phyloP scores from a whole-genome alignment of 495 filamentous ascomycete genomes.

The Penicillium steckii region DNA sequence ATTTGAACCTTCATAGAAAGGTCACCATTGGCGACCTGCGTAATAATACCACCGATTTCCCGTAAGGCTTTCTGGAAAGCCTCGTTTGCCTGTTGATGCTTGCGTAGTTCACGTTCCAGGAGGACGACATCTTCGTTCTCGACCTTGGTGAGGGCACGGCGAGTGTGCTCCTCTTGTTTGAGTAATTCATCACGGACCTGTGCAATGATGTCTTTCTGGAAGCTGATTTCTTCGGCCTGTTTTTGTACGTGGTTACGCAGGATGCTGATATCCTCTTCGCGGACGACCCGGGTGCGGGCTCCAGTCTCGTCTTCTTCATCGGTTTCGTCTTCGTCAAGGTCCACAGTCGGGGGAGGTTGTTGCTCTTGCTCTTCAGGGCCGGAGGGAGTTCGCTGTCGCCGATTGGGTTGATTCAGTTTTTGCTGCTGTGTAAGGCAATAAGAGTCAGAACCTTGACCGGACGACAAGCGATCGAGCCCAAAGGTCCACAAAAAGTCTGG shows the following conservation, averaged over 20 bases:
- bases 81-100: slow-evolving; percentile 96
- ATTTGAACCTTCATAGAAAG: slow-evolving; percentile 97
- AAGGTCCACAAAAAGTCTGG: slow-evolving; percentile 40
- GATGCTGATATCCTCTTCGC: slow-evolving; percentile 67
- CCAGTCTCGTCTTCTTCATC: slow-evolving; percentile 42
- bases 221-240: slow-evolving; percentile 74
- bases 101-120: slow-evolving; percentile 88
- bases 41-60: slow-evolving; percentile 97
- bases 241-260: slow-evolving; percentile 75
- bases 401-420: slow-evolving; percentile 32
- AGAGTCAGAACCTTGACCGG: slow-evolving; percentile 41
- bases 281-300: slow-evolving; percentile 46
- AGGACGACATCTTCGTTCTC: slow-evolving; percentile 63
- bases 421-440: slow-evolving; percentile 40
- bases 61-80: slow-evolving; percentile 96
- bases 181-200: slow-evolving; percentile 65
- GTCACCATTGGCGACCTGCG: slow-evolving; percentile 92
- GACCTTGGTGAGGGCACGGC: slow-evolving; percentile 54
- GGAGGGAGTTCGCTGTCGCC: slow-evolving; percentile 24
- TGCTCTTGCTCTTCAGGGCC: slow-evolving; percentile 19
- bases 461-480: slow-evolving; percentile 40
- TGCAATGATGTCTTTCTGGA: slow-evolving; percentile 67
- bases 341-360: slow-evolving; percentile 30
- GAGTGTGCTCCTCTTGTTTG: slow-evolving; percentile 61
- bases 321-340: slow-evolving; percentile 41